Percentiles rank a stretch among this genome's conserved stretches.
phyloP scores from a whole-genome alignment of 2,329 filamentous ascomycete species.

The Hypocrella siamensis region DNA sequence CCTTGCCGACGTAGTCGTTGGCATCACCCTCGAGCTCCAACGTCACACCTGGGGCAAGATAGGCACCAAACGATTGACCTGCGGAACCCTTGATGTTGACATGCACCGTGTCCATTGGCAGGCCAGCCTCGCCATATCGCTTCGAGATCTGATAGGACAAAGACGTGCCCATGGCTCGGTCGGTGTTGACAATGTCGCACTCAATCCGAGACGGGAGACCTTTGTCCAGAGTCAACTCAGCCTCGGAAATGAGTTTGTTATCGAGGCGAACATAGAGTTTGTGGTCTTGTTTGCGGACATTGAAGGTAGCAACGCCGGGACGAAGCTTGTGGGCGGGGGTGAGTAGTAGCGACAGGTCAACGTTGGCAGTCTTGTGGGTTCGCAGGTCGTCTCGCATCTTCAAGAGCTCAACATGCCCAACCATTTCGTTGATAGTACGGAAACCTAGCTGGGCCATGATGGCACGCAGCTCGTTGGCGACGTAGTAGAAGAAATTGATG shows the following conservation, averaged over 20 bases:
- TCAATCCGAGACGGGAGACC: conserved; percentile 85
- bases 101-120: conserved; percentile 87
- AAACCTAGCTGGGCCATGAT: conserved; percentile 96
- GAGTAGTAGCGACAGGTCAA: conserved; percentile 81
- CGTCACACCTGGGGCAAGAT: conserved; percentile 82
- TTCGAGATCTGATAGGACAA: conserved; percentile 93
- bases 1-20: conserved; percentile 96
- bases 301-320: conserved; percentile 89
- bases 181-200: conserved; percentile 92
- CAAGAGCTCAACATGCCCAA: conserved; percentile 76
- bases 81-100: conserved; percentile 94
- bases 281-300: conserved; percentile 95
- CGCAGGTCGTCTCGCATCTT: conserved; percentile 79
- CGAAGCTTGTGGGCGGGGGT: conserved; percentile 93
- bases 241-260: conserved; percentile 94
- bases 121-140: conserved; percentile 73
- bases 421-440: conserved; percentile 95
- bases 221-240: conserved; percentile 87
- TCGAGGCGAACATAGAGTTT: conserved; percentile 83
- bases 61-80: conserved; percentile 92
- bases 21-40: conserved; percentile 89
- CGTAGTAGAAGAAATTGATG: conserved; percentile 98
- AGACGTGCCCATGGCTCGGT: conserved; percentile 83
- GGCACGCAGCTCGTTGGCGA: conserved; percentile 86
- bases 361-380: conserved; percentile 79